A percentile compares a stretch with the other conserved stretches of the same genome.
These are phyloP conservation scores for Tremella fuciformis DNA, from an alignment of 768 basidiomycete species.

Conservation along the genomic window DNA sequence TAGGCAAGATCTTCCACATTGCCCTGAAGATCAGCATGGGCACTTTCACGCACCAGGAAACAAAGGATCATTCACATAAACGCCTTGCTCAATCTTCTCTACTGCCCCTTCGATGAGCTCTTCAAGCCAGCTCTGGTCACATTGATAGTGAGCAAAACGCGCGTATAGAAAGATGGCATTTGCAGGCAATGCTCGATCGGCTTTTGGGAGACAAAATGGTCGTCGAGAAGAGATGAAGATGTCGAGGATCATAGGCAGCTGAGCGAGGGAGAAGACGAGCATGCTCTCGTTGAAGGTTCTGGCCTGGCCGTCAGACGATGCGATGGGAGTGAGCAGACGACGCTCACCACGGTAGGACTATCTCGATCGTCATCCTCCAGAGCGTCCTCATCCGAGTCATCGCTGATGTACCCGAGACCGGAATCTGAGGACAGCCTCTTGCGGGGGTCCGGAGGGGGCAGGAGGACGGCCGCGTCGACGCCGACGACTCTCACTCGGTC, in stretches of 20 bases:
- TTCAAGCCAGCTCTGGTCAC: slow-evolving; percentile 83
- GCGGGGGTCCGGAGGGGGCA: slow-evolving; percentile 39
- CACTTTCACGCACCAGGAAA: neutral
- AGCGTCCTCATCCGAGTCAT: slow-evolving; percentile 54
- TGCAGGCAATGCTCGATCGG: slow-evolving; percentile 70
- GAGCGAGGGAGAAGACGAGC: slow-evolving; percentile 85
- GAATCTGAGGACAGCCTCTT: slow-evolving; percentile 13
- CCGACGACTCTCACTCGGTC: slow-evolving; percentile 33
- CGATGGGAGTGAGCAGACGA: neutral
- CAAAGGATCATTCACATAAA: slow-evolving; percentile 67
- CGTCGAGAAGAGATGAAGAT: slow-evolving; percentile 74
- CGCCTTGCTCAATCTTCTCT: slow-evolving; percentile 84
- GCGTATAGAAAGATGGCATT: slow-evolving; percentile 86
- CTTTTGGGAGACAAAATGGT: slow-evolving; percentile 61
- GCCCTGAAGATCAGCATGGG: slow-evolving; percentile 57
- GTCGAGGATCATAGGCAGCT: slow-evolving; percentile 73
- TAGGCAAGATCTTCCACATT: slow-evolving; percentile 79
- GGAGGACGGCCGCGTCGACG: slow-evolving; percentile 27
- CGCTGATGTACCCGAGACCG: slow-evolving; percentile 6
- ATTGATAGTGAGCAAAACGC: slow-evolving; percentile 69
- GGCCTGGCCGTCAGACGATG: slow-evolving; percentile 57
- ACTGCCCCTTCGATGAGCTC: slow-evolving; percentile 87
- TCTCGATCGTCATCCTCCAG: slow-evolving; percentile 56
- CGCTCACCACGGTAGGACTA: neutral
- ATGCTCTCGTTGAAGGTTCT: slow-evolving; percentile 54